Percentiles rank a stretch among this genome's conserved stretches.
phyloP scores from a whole-genome alignment of 2,329 filamentous ascomycete genomes.

The Didymella sp. region DNA sequence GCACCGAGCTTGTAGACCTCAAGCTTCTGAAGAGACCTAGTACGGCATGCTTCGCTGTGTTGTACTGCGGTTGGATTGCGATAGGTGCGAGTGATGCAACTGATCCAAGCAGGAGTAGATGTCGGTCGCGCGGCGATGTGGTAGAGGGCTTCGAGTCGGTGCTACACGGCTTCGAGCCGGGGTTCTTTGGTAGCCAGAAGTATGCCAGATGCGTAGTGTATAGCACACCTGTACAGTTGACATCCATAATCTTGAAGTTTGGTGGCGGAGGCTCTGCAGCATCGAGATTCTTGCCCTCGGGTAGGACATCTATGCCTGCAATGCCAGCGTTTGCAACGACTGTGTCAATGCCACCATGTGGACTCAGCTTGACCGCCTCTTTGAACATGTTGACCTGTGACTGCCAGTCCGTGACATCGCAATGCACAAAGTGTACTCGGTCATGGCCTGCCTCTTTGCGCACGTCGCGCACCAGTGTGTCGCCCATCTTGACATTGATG shows the following conservation, averaged over 20 bases:
- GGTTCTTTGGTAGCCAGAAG: slow-evolving; percentile 63
- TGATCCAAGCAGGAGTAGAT: slow-evolving; percentile 69
- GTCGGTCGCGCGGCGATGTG: slow-evolving; percentile 57
- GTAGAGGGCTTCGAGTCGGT: slow-evolving; percentile 39
- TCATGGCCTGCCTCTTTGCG: slow-evolving; percentile 52
- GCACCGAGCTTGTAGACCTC: slow-evolving; percentile 56
- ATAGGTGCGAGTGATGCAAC: slow-evolving; percentile 61
- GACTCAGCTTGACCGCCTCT: slow-evolving; percentile 61
- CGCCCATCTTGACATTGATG: slow-evolving; percentile 62
- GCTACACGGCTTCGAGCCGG: slow-evolving; percentile 49
- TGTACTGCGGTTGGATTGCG: slow-evolving; percentile 60
- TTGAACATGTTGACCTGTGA: slow-evolving; percentile 70
- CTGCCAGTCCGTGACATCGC: slow-evolving; percentile 71
- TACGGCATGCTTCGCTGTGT: slow-evolving; percentile 69
- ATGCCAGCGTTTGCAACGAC: slow-evolving; percentile 74
- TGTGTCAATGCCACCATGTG: slow-evolving; percentile 64
- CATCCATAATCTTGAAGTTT: slow-evolving; percentile 62
- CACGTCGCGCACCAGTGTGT: slow-evolving; percentile 62
- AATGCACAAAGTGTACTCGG: slow-evolving; percentile 64
- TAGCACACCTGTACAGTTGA: slow-evolving; percentile 69
- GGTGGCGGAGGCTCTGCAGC: slow-evolving; percentile 58
- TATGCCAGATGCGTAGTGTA: slow-evolving; percentile 71
- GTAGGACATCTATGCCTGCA: slow-evolving; percentile 55
- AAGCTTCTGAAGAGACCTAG: slow-evolving; percentile 69
- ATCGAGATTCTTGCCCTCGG: slow-evolving; percentile 56